phyloP scores from a whole-genome alignment of 2,329 filamentous ascomycete species.

The Claviceps spartinae region DNA sequence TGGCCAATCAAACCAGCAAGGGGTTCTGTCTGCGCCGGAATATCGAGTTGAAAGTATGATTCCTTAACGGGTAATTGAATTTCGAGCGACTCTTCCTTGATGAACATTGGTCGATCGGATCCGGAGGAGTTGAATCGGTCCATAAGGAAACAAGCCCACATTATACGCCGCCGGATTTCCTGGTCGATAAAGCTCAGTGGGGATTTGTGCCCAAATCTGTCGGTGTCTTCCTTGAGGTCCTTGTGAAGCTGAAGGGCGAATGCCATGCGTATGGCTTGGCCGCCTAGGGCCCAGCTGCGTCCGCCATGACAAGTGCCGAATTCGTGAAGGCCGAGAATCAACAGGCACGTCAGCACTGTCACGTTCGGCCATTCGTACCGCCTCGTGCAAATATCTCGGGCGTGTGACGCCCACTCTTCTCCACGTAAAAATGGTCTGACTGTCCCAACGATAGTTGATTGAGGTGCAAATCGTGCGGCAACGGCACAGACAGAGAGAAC shows the following conservation, averaged over 20 bases:
- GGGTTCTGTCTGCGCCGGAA: slow-evolving; percentile 75
- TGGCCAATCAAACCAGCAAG: slow-evolving; percentile 58
- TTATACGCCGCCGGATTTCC: slow-evolving; percentile 81
- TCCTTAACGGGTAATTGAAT: slow-evolving; percentile 88
- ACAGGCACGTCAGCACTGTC: slow-evolving; percentile 80
- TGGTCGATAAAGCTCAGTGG: slow-evolving; percentile 81
- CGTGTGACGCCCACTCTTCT: slow-evolving; percentile 78
- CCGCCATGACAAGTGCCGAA: slow-evolving; percentile 96
- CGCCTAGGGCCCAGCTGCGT: slow-evolving; percentile 88
- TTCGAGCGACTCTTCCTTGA: slow-evolving; percentile 76
- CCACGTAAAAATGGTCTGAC: slow-evolving; percentile 70
- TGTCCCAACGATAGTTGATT: slow-evolving; percentile 62
- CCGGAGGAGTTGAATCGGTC: slow-evolving; percentile 95
- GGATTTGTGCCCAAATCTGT: slow-evolving; percentile 46
- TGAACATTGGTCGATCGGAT: slow-evolving; percentile 80
- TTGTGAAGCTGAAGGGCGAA: slow-evolving; percentile 89
- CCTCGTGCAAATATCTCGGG: slow-evolving; percentile 74
- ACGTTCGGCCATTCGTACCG: slow-evolving; percentile 93
- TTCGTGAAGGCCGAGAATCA: slow-evolving; percentile 82
- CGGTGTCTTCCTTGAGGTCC: slow-evolving; percentile 68
- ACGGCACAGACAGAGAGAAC: slow-evolving; percentile 90
- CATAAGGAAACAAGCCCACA: slow-evolving; percentile 98
- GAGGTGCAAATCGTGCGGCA: slow-evolving; percentile 86
- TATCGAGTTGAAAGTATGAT: slow-evolving; percentile 78
- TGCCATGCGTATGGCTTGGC: slow-evolving; percentile 92